A percentile compares a stretch with the other conserved stretches of the same genome.
Conservation (phyloP, 345 rosid genomes). For the Rhodamnia argentea region DNA sequence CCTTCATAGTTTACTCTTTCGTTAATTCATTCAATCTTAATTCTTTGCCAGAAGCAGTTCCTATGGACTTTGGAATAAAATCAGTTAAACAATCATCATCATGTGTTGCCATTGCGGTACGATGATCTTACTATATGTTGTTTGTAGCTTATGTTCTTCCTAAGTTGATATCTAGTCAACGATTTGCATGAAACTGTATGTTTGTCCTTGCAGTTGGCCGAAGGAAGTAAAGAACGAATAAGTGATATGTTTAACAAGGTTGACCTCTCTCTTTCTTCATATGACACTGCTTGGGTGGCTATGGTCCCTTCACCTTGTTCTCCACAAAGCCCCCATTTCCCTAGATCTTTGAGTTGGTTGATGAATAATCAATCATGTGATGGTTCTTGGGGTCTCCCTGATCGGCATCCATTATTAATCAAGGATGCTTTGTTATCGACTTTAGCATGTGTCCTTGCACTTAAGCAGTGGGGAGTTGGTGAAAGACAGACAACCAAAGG, state of each 20-base stretch:
- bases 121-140: not conserved
- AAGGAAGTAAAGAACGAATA: slow-evolving; percentile 37
- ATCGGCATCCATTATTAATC: slow-evolving; percentile 22
- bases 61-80: slow-evolving; percentile 13
- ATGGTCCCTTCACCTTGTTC: slow-evolving; percentile 66
- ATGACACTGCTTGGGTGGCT: slow-evolving; percentile 93
- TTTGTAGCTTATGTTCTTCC: not conserved
- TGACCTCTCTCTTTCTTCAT: slow-evolving; percentile 62
- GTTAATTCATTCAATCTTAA: not conserved
- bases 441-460: slow-evolving; percentile 67
- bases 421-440: slow-evolving; percentile 70
- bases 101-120: slow-evolving; percentile 24
- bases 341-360: slow-evolving; percentile 60
- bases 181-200: not conserved
- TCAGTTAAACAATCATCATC: slow-evolving; percentile 2
- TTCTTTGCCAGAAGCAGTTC: slow-evolving; percentile 19
- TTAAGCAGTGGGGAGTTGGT: slow-evolving; percentile 67
- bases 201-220: slow-evolving; percentile 20
- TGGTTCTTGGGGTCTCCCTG: slow-evolving; percentile 79
- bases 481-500: slow-evolving; percentile 61
- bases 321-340: slow-evolving; percentile 47
- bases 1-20: not conserved
- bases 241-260: slow-evolving; percentile 50
- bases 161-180: not conserved
- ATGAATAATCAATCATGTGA: slow-evolving; percentile 60